Evolutionary conservation across 169 alveolate genomes (phyloP).

Genomic region (Plasmodium vinckei): DNA sequence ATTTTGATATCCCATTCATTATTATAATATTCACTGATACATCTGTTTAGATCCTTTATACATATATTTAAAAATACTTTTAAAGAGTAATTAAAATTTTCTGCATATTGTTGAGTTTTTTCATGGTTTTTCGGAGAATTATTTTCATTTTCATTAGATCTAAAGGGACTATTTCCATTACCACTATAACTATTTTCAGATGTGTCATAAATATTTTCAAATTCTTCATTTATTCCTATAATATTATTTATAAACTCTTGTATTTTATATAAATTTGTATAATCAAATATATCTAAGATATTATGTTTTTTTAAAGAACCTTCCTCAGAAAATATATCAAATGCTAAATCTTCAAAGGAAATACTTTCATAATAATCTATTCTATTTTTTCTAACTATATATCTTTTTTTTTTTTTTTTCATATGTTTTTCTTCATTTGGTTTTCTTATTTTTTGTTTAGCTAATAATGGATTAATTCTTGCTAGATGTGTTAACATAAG

Average conservation of each 20-base stretch:
- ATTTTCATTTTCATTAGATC: neutral
- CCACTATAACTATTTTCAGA: neutral
- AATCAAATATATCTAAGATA: constrained; percentile 38
- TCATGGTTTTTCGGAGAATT: neutral
- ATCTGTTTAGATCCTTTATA: constrained; percentile 59
- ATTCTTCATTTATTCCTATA: constrained; percentile 66
- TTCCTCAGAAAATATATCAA: constrained; percentile 32
- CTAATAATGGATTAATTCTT: constrained; percentile 64
- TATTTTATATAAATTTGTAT: constrained; percentile 44
- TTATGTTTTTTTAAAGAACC: constrained; percentile 33
- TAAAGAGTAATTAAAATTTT: constrained; percentile 28
- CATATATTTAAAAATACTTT: constrained; percentile 58
- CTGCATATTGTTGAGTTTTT: neutral
- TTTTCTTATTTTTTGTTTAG: constrained; percentile 47
- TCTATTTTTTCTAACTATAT: constrained; percentile 45
- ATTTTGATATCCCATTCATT: constrained; percentile 55
- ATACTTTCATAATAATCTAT: constrained; percentile 59
- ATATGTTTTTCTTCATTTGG: constrained; percentile 74
- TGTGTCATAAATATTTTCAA: constrained; percentile 40
- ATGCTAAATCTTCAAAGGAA: constrained; percentile 65
- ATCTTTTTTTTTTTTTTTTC: constrained; percentile 59
- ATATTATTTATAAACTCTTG: constrained; percentile 52
- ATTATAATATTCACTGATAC: constrained; percentile 42
- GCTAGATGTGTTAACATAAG: constrained; percentile 54
- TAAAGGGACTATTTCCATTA: too few relatives aligned